Percentiles rank a stretch among this genome's conserved stretches.
These are phyloP conservation scores for Neurospora pannonica DNA, from an alignment of 495 filamentous ascomycete genomes.

Conservation along the genomic window DNA sequence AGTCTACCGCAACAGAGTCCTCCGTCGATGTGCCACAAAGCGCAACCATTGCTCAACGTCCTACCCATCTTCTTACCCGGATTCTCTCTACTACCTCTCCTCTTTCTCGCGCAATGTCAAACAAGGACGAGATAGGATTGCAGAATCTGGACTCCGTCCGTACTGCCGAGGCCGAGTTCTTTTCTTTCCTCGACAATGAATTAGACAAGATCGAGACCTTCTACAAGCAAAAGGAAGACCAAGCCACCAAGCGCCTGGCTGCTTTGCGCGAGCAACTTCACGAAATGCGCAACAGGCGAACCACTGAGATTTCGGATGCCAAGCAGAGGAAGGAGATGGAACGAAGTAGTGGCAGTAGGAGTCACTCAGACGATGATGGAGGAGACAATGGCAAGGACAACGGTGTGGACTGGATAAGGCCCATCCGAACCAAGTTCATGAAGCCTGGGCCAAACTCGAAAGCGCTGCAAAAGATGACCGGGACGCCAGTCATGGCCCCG, in stretches of 20 bases:
- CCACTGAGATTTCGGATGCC: slow-evolving; percentile 53
- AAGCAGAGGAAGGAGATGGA: slow-evolving; percentile 22
- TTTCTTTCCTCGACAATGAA: slow-evolving; percentile 65
- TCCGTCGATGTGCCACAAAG: slow-evolving; percentile 6
- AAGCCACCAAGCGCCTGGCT: slow-evolving; percentile 60
- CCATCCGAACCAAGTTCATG: slow-evolving; percentile 33
- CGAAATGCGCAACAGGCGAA: slow-evolving; percentile 73
- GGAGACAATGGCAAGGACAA: slow-evolving; percentile 8
- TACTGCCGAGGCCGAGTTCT: slow-evolving; percentile 64
- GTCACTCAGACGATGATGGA: slow-evolving; percentile 4
- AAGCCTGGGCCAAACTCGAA: slow-evolving; percentile 39
- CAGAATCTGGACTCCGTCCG: slow-evolving; percentile 38
- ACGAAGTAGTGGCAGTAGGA: slow-evolving; percentile 2
- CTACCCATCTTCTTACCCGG: slow-evolving; percentile 15
- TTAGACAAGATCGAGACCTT: slow-evolving; percentile 80
- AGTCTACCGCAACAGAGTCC: background rate
- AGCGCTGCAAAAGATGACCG: slow-evolving; percentile 29
- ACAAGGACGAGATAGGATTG: slow-evolving; percentile 18
- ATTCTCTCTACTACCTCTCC: slow-evolving; percentile 19
- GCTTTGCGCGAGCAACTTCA: slow-evolving; percentile 72
- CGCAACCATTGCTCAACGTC: slow-evolving; percentile 6
- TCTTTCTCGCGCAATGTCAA: slow-evolving; percentile 10
- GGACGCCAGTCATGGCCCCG: slow-evolving; percentile 28
- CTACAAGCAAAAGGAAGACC: slow-evolving; percentile 72
- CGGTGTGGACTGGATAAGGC: slow-evolving; percentile 28